Base-by-base conservation (phyloP, 1,284 basidiomycete genomes). In the Sporisorium iseilematis-ciliati region DNA sequence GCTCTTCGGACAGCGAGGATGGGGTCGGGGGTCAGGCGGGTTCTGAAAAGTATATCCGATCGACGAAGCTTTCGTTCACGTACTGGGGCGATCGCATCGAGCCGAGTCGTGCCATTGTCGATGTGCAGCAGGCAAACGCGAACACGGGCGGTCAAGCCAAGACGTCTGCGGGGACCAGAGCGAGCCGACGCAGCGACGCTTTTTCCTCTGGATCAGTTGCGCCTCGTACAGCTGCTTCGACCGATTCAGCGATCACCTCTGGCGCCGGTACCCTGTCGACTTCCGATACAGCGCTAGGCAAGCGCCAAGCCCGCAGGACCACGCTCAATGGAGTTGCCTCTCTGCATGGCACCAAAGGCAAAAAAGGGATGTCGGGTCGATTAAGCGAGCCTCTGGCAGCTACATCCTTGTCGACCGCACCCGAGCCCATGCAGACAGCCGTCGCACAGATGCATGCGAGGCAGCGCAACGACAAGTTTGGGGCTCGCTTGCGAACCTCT, bases 21-120 rank as follows among this genome's bases (percentile, higher is more conserved):
- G 71, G 60, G 7, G 78, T 78, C 20, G 78, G 58, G 16, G 78
- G 77, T 14, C 55, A 65, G 16, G 61, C 61, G 12, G 70, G 69
- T 20, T 58, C 67, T 1, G 72, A 79, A 1, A 65, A 75, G 42
- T 81, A 80, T 31, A 59, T 80, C n/a, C 55, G 80, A 3, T 70
- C 78, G 40, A 68, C 69, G 35, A 82, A 80, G 62, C 65, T 82
- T 7, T 79, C 77, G 4, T 82, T 82, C 53, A 77, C 78, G 4
- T 82, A 82, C 56, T 74, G 78, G 71, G 80, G 80, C 25, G 77
- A 78, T 40, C 58, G 63, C 14, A 58, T 80, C 48, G 76, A 78
- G 63, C 76, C 76, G n/a, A 43, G 63, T 4, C 62, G 58, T n/a
- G 51, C 55, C 11, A 40, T 71, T 3, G 50, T 58, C n/a, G 68